Evolutionary conservation across 2,329 filamentous ascomycete species (phyloP).

Genomic region (Penicillium sp.): DNA sequence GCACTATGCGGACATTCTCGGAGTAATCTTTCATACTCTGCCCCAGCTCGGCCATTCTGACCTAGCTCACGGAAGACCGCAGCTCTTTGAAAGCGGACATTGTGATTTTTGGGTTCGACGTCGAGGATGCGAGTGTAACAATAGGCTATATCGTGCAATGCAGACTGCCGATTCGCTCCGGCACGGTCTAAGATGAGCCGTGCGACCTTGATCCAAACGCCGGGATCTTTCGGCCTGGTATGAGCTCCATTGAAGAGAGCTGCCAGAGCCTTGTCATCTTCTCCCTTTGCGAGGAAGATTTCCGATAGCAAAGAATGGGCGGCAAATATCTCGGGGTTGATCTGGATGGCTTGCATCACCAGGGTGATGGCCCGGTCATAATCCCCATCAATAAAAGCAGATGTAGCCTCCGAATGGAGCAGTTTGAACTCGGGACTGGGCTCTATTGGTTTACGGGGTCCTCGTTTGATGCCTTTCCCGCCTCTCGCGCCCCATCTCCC

Average conservation of each 20-base stretch:
- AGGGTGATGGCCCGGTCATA: constrained; percentile 44
- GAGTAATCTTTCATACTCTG: constrained; percentile 54
- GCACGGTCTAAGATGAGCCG: constrained; percentile 51
- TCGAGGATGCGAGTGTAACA: constrained; percentile 54
- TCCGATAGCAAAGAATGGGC: constrained; percentile 60
- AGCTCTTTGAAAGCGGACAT: constrained; percentile 54
- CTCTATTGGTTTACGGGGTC: constrained; percentile 46
- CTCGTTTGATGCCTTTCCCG: constrained; percentile 46
- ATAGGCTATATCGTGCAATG: constrained; percentile 49
- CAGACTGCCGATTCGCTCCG: constrained; percentile 43
- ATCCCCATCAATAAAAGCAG: constrained; percentile 48
- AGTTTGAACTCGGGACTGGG: constrained; percentile 49
- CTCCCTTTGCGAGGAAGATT: constrained; percentile 54
- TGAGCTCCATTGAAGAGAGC: constrained; percentile 58
- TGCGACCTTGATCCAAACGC: constrained; percentile 57
- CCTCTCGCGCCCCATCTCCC: constrained; percentile 41
- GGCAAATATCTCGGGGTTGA: constrained; percentile 61
- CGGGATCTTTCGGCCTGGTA: constrained; percentile 52
- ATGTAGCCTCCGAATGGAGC: constrained; percentile 47
- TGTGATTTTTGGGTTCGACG: constrained; percentile 51
- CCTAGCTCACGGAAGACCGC: constrained; percentile 53
- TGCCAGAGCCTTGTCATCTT: constrained; percentile 54
- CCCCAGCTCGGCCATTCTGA: constrained; percentile 46
- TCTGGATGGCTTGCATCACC: constrained; percentile 49
- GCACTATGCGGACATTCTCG: constrained; percentile 53